These are phyloP conservation scores for Helenozyma baotianmanensis DNA, from an alignment of 805 yeast genomes.

Conservation along the genomic window DNA sequence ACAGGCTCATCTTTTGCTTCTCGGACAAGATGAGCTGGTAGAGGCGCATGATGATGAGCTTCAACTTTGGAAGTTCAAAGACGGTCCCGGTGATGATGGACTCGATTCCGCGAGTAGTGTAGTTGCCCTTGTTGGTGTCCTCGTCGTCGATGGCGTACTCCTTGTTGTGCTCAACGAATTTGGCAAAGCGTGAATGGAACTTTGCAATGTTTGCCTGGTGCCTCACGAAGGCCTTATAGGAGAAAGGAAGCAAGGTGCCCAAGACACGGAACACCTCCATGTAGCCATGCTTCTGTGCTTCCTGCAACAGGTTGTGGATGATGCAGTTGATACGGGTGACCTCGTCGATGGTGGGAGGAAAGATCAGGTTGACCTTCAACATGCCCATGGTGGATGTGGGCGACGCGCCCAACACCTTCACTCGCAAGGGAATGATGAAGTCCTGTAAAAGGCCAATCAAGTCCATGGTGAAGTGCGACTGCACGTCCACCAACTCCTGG, in stretches of 20 bases:
- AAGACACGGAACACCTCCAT: conserved; percentile 76
- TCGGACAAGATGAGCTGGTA: conserved; percentile 45
- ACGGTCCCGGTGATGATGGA: conserved; percentile 57
- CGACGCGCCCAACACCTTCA: conserved; percentile 49
- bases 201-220: conserved; percentile 87
- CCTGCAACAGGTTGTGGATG: conserved; percentile 65
- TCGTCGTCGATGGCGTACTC: conserved; percentile 25
- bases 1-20: conserved; percentile 19
- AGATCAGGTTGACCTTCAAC: conserved; percentile 65
- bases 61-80: conserved; percentile 65
- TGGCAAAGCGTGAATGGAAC: conserved; percentile 51
- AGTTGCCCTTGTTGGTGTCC: conserved; percentile 26
- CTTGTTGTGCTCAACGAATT: conserved; percentile 27
- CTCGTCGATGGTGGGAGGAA: conserved; percentile 96
- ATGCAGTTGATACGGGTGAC: conserved; percentile 86
- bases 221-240: conserved; percentile 86
- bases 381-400: conserved; percentile 50
- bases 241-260: conserved; percentile 80
- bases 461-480: conserved; percentile 67
- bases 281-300: conserved; percentile 66
- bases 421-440: conserved; percentile 73
- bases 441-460: conserved; percentile 74
- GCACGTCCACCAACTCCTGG: conserved; percentile 64
- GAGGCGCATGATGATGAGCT: conserved; percentile 62
- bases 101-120: conserved; percentile 29